A percentile compares a stretch with the other conserved stretches of the same genome.
Conservation (phyloP, 768 basidiomycete genomes). For the Inosperma sp. region DNA sequence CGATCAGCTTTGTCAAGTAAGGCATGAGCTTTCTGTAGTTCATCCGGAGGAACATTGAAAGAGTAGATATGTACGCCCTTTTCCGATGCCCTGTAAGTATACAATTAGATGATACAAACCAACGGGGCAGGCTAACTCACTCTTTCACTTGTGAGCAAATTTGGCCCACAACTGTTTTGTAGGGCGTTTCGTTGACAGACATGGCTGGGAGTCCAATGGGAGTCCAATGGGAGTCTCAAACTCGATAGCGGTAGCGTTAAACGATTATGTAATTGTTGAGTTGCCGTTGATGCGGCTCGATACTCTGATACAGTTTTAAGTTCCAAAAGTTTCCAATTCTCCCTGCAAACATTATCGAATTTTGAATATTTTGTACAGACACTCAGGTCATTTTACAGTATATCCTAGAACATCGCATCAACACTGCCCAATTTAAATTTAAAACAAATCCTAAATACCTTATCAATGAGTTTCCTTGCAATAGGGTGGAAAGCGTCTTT, state of each 20-base stretch:
- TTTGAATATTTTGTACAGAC: no score
- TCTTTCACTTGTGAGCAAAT: slow-evolving; percentile 14
- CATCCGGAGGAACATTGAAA: background rate
- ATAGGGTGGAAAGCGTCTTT: slow-evolving; percentile 70
- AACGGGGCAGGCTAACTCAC: slow-evolving; percentile 11
- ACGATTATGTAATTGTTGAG: no score
- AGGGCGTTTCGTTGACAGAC: background rate
- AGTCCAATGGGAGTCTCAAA: no score
- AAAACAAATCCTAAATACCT: slow-evolving; percentile 39
- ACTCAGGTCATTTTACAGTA: background rate
- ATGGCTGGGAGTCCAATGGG: no score
- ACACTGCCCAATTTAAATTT: background rate
- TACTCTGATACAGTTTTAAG: no score
- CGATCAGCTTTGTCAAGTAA: slow-evolving; percentile 7
- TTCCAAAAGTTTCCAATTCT: no score
- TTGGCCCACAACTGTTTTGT: slow-evolving; percentile 24
- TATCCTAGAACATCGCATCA: background rate
- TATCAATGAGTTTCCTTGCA: slow-evolving; percentile 68
- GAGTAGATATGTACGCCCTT: slow-evolving; percentile 9
- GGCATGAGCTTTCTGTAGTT: background rate
- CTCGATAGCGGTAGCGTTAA: no score
- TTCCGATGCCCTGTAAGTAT: slow-evolving; percentile 7
- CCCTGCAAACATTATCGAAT: no score
- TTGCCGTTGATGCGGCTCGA: no score
- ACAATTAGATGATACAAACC: slow-evolving; percentile 12